Percentiles rank a stretch among this genome's conserved stretches.
Evolutionary conservation across 2,329 filamentous ascomycete genomes (phyloP).

Genomic region (Magnaporthiopsis incrustans): DNA sequence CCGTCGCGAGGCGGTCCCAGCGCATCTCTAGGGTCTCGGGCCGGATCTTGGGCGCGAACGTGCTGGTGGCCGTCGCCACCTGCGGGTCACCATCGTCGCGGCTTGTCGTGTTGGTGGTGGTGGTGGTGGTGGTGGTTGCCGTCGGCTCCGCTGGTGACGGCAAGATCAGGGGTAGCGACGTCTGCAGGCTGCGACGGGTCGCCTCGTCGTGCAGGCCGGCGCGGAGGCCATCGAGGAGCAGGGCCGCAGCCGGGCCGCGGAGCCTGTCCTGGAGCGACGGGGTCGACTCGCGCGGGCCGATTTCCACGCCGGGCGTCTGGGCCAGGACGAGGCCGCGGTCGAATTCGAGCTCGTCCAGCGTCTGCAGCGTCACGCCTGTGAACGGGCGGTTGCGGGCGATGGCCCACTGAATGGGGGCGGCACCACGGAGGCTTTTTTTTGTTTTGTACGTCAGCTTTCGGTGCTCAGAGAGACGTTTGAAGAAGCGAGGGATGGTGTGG

Average conservation of each 20-base stretch:
- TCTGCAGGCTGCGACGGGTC: slow-evolving; percentile 13
- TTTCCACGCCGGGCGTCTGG: slow-evolving; percentile 57
- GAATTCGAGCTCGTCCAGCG: slow-evolving; percentile 66
- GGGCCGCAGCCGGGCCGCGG: slow-evolving; percentile 55
- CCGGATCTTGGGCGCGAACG: slow-evolving; percentile 61
- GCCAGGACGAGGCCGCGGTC: slow-evolving; percentile 71
- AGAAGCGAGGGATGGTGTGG: not conserved
- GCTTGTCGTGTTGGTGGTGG: too few relatives aligned
- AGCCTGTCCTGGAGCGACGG: slow-evolving; percentile 41
- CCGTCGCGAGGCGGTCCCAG: slow-evolving; percentile 45
- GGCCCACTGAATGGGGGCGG: slow-evolving; percentile 82
- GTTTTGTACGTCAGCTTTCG: too few relatives aligned
- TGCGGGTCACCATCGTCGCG: too few relatives aligned
- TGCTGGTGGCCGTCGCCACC: too few relatives aligned
- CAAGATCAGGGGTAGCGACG: slow-evolving; percentile 11
- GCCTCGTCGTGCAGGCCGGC: slow-evolving; percentile 58
- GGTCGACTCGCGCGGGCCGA: slow-evolving; percentile 34
- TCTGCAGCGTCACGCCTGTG: slow-evolving; percentile 81
- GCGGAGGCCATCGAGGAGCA: slow-evolving; percentile 61
- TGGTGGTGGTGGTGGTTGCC: not conserved
- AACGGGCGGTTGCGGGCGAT: slow-evolving; percentile 52
- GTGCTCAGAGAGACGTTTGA: too few relatives aligned
- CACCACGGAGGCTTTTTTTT: slow-evolving; percentile 60
- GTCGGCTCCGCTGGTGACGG: slow-evolving; percentile 17
- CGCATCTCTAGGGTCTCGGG: slow-evolving; percentile 55